Percentiles rank a stretch among this genome's conserved stretches.
Conservation (phyloP, 257 asterid species). For the Avicennia marina region DNA sequence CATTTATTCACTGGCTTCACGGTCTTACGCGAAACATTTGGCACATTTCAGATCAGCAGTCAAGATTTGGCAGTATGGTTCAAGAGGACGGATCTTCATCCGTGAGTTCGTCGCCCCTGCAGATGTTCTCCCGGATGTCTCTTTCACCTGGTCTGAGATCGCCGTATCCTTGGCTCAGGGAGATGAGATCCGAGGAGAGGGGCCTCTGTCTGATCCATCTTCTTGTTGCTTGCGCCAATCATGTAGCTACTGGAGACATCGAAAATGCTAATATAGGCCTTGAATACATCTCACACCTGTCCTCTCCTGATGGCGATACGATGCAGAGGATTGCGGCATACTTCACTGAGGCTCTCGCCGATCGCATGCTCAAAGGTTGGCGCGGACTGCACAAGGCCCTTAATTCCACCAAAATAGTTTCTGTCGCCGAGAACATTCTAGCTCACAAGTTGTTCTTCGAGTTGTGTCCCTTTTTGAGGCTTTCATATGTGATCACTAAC, state of each 20-base stretch:
- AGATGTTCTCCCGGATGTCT: slow-evolving; percentile 56
- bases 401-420: slow-evolving; percentile 35
- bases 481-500: slow-evolving; percentile 60
- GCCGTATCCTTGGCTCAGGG: slow-evolving; percentile 52
- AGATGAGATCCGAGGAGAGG: slow-evolving; percentile 64
- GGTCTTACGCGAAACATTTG: no score
- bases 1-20: no score
- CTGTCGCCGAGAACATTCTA: slow-evolving; percentile 28
- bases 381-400: slow-evolving; percentile 70
- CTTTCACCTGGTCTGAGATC: slow-evolving; percentile 50
- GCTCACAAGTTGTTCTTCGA: slow-evolving; percentile 49
- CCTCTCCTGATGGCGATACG: slow-evolving; percentile 70
- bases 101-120: slow-evolving; percentile 54
- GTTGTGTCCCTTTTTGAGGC: slow-evolving; percentile 59
- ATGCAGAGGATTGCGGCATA: slow-evolving; percentile 74
- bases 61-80: slow-evolving; percentile 22
- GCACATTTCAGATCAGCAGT: not conserved
- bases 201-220: slow-evolving; percentile 62
- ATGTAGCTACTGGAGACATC: slow-evolving; percentile 53
- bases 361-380: slow-evolving; percentile 54
- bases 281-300: slow-evolving; percentile 59
- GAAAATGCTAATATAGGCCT: slow-evolving; percentile 64
- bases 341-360: slow-evolving; percentile 72
- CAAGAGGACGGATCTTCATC: slow-evolving; percentile 69
- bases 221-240: slow-evolving; percentile 51